These are phyloP conservation scores for Mycena kentingensis DNA, from an alignment of 768 basidiomycete genomes.

Conservation along the genomic window DNA sequence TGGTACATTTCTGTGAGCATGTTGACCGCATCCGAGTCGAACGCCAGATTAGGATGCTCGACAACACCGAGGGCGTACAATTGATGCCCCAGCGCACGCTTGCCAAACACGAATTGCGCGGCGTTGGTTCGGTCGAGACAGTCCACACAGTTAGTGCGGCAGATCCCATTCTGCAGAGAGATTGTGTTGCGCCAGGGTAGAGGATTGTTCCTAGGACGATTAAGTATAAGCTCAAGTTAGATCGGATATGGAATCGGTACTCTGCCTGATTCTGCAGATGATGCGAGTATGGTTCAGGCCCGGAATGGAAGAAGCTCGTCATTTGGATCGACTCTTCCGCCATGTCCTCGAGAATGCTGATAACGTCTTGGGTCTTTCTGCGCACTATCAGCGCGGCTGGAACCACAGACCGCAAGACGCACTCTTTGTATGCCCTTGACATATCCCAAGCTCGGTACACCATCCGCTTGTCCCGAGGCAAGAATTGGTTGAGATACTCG, in stretches of 20 bases:
- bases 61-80: constrained; percentile 92
- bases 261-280: constrained; percentile 49
- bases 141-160: constrained; percentile 95
- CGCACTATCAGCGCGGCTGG: background rate
- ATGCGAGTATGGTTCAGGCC: constrained; percentile 81
- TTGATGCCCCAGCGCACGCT: constrained; percentile 92
- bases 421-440: constrained; percentile 94
- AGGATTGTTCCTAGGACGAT: constrained; percentile 28
- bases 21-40: constrained; percentile 93
- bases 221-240: background rate
- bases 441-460: constrained; percentile 96
- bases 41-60: constrained; percentile 79
- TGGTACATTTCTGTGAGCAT: constrained; percentile 99
- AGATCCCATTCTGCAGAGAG: constrained; percentile 87
- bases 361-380: constrained; percentile 94
- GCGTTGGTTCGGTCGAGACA: constrained; percentile 96
- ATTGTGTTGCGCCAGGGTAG: constrained; percentile 64
- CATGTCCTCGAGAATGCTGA: constrained; percentile 90
- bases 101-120: constrained; percentile 95
- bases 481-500: constrained; percentile 90
- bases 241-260: constrained; percentile 31
- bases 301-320: constrained; percentile 95
- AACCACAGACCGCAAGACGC: constrained; percentile 10
- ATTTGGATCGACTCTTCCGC: constrained; percentile 91
- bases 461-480: constrained; percentile 85